Evolutionary conservation across 208 protist species (phyloP).

Genomic region (Tritrichomonas foetus): DNA sequence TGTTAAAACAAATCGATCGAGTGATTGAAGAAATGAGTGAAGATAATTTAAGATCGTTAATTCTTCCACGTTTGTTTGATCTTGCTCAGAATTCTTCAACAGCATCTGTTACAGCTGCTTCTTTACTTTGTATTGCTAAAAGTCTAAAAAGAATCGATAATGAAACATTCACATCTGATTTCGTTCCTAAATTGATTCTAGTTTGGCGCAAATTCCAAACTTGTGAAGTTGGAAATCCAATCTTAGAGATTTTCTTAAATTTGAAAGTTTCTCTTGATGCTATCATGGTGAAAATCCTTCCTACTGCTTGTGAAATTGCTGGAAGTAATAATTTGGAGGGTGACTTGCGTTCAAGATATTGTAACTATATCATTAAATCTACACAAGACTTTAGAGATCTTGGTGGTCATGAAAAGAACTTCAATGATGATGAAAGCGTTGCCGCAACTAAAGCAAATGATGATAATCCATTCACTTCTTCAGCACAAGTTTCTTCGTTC

Average conservation of each 20-base stretch:
- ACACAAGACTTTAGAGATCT: background rate
- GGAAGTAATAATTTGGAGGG: background rate
- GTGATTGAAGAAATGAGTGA: slow-evolving; percentile 23
- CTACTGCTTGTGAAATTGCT: background rate
- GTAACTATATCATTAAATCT: background rate
- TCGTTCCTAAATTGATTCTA: background rate
- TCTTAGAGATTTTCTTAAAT: background rate
- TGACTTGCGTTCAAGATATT: background rate
- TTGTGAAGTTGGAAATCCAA: background rate
- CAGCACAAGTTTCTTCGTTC: too few relatives aligned
- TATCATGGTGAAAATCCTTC: background rate
- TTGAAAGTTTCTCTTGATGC: background rate
- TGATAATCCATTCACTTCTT: too few relatives aligned
- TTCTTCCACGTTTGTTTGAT: background rate
- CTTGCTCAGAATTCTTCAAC: background rate
- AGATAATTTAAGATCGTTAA: background rate
- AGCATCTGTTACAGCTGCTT: background rate
- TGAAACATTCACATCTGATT: background rate
- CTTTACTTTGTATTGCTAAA: background rate
- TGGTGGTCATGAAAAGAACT: too few relatives aligned
- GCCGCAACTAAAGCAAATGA: too few relatives aligned
- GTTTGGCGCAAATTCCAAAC: background rate
- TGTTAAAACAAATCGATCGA: background rate
- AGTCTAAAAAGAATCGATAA: background rate
- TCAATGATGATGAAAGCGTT: too few relatives aligned